These are phyloP conservation scores for Curvularia sp. DNA, from an alignment of 2,329 filamentous ascomycete genomes.

Conservation along the genomic window DNA sequence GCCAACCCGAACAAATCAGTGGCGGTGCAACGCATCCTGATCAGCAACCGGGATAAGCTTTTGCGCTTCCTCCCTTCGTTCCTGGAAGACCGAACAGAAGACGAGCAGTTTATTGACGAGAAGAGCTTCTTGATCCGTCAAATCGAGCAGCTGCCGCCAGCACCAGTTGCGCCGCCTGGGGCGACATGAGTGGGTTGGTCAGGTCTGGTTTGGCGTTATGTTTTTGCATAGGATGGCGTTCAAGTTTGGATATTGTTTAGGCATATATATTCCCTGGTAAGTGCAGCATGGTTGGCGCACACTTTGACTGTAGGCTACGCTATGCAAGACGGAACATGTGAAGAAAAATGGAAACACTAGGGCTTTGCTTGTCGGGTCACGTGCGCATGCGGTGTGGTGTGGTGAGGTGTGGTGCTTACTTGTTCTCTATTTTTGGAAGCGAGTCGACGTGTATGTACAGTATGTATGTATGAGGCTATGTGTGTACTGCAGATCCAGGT, in stretches of 20 bases:
- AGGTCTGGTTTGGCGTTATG: not conserved
- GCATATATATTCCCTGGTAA: conserved; percentile 6
- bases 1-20: conserved; percentile 98
- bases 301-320: not conserved
- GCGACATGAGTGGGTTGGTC: conserved; percentile 20
- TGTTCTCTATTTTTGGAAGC: not conserved
- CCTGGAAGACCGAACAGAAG: conserved; percentile 91
- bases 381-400: not conserved
- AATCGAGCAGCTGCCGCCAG: conserved; percentile 65
- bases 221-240: conserved; percentile 21
- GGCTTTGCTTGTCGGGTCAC: not conserved
- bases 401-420: not conserved
- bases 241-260: conserved; percentile 12
- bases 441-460: not conserved
- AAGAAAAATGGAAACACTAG: not conserved
- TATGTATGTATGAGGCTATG: too few relatives aligned
- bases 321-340: not conserved
- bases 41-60: conserved; percentile 94
- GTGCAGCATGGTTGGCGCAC: conserved; percentile 13
- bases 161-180: conserved; percentile 37
- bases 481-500: too few relatives aligned
- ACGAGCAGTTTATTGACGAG: conserved; percentile 98
- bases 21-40: conserved; percentile 90
- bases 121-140: conserved; percentile 96
- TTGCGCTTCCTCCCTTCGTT: conserved; percentile 90